Evolutionary conservation across 495 filamentous ascomycete genomes (phyloP), one percentile per base, ranked within the genome.

Genomic region (Hapsidospora chrysogenum): DNA sequence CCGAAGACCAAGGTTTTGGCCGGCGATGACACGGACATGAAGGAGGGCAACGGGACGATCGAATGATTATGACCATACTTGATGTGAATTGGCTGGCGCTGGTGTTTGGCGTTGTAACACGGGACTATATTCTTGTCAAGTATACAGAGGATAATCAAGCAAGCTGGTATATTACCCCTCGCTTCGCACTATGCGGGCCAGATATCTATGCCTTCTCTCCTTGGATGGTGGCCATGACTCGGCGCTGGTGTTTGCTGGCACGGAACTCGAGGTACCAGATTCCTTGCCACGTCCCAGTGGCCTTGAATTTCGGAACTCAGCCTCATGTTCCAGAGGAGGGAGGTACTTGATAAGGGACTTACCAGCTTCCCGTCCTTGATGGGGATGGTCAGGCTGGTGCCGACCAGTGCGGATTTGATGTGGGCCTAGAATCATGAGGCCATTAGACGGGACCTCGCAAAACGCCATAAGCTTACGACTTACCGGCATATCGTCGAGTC

Each of bases 221-320:
- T 56, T 96, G 84, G 31, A 97, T 85, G 5, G 89, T 97, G 31
- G 89, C 89, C 22, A 97, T 76, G 17, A 97, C 70, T 49, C 68
- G 80, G 42, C 89, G 63, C 26, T 66, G 61, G 56, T 95, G 86
- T 42, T 68, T 80, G 35, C 60, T 60, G 2, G 70, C 69, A 39
- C 89, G 63, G 52, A 97, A 97, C 56, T 97, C 89, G 44, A 95
- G 53, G 51, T 87, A 86, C 85, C 85, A 97, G 37, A 96, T 84
- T 0, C 89, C 85, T 54, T 81, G 76, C 78, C 74, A 75, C 9
- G 66, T 72, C 8, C 68, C 67, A 5, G 60, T 68, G 1, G 51
- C 53, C 59, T 56, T 44, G 31, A 16, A 27, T 6, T n/a, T n/a
- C n/a, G n/a, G 22, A 26, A 9, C 4, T 8, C 27, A 20, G 18